Evolutionary conservation across 257 asterid species (phyloP).

Genomic region (Solanum microdontum): DNA sequence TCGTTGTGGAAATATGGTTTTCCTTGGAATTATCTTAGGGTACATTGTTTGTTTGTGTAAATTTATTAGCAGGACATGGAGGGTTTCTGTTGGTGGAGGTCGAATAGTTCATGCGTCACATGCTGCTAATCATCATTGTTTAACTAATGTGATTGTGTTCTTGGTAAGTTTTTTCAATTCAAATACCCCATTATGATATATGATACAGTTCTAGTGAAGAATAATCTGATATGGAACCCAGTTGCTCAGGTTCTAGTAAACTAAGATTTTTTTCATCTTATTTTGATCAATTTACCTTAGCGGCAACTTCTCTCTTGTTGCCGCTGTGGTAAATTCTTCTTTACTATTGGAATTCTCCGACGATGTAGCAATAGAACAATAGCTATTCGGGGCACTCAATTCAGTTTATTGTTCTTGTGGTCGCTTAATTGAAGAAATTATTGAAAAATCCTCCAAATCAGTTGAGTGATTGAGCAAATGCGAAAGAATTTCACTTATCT

Average conservation of each 20-base stretch:
- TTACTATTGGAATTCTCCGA: background rate
- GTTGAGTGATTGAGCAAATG: background rate
- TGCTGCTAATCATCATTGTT: constrained; percentile 28
- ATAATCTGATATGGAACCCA: too few relatives aligned
- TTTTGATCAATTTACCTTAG: too few relatives aligned
- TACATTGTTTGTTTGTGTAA: background rate
- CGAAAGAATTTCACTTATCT: background rate
- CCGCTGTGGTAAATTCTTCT: constrained; percentile 42
- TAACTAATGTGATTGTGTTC: constrained; percentile 30
- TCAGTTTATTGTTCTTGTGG: background rate
- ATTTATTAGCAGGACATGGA: constrained; percentile 31
- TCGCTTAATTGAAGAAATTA: background rate
- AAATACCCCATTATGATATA: background rate
- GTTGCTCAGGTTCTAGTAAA: too few relatives aligned
- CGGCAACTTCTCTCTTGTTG: constrained; percentile 72
- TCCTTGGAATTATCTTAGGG: background rate
- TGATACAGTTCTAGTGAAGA: constrained; percentile 8
- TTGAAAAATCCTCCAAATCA: background rate
- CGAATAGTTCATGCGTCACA: background rate
- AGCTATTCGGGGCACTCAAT: background rate
- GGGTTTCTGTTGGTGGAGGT: constrained; percentile 9
- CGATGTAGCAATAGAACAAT: background rate
- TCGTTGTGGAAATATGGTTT: background rate
- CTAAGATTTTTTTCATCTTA: too few relatives aligned
- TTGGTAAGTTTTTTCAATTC: constrained; percentile 30